These are phyloP conservation scores for apple (Malus domestica) DNA, from an alignment of 306 rosid species.

Conservation along the genomic window ASM211411v1 NC_041805.1:15060001-15060500, in stretches of 20 bases:
- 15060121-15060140: neutral
- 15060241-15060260: neutral
- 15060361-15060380: neutral
- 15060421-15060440: slow-evolving; percentile 37
- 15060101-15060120: neutral
- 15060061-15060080: neutral
- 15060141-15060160: neutral
- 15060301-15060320: neutral
- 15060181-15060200: neutral
- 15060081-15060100: neutral
- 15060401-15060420: slow-evolving; percentile 37
- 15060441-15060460: slow-evolving; percentile 39
- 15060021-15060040: slow-evolving; percentile 34
- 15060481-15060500: slow-evolving; percentile 59
- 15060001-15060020: slow-evolving; percentile 27
- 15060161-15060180: neutral
- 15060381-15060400: neutral
- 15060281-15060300: neutral
- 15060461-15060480: slow-evolving; percentile 44
- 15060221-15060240: neutral
- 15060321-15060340: neutral
- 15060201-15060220: neutral
- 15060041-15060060: slow-evolving; percentile 27
- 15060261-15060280: neutral
- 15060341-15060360: neutral